These are phyloP conservation scores for Benincasa hispida DNA, from an alignment of 306 rosid genomes.

Conservation along the genomic window DNA sequence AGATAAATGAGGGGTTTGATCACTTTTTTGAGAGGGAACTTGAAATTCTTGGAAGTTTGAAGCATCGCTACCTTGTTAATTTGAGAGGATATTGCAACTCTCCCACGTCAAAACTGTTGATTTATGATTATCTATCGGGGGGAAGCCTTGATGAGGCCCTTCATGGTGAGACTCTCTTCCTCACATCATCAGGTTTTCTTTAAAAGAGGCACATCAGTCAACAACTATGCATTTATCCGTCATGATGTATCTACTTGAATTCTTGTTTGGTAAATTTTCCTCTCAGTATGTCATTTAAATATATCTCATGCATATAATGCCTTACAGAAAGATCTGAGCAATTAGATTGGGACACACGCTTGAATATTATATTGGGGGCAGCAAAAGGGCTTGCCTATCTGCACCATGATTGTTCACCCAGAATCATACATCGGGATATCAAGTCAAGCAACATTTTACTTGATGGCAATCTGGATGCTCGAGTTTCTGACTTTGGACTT, in stretches of 20 bases:
- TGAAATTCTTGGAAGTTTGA: slow-evolving; percentile 95
- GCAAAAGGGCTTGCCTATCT: slow-evolving; percentile 98
- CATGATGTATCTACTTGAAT: background rate
- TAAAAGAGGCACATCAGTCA: background rate
- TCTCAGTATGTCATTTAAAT: background rate
- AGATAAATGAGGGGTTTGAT: slow-evolving; percentile 89
- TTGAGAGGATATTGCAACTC: slow-evolving; percentile 97
- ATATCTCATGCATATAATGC: background rate
- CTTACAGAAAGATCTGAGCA: slow-evolving; percentile 73
- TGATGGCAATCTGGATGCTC: slow-evolving; percentile 85
- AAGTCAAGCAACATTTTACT: slow-evolving; percentile 94
- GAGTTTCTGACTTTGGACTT: slow-evolving; percentile 98
- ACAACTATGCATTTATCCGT: background rate
- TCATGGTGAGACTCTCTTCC: slow-evolving; percentile 52
- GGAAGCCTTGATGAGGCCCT: slow-evolving; percentile 97
- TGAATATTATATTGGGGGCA: slow-evolving; percentile 92
- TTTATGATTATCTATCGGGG: slow-evolving; percentile 84
- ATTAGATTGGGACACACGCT: slow-evolving; percentile 94
- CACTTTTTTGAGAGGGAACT: slow-evolving; percentile 97
- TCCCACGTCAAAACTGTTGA: slow-evolving; percentile 84
- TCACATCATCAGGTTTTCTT: background rate
- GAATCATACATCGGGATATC: slow-evolving; percentile 94
- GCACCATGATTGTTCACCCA: slow-evolving; percentile 97
- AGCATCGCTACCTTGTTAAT: slow-evolving; percentile 88
- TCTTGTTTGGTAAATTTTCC: background rate